These are phyloP conservation scores for Ophiobolus disseminans DNA, from an alignment of 2,329 filamentous ascomycete species.

Conservation along the genomic window DNA sequence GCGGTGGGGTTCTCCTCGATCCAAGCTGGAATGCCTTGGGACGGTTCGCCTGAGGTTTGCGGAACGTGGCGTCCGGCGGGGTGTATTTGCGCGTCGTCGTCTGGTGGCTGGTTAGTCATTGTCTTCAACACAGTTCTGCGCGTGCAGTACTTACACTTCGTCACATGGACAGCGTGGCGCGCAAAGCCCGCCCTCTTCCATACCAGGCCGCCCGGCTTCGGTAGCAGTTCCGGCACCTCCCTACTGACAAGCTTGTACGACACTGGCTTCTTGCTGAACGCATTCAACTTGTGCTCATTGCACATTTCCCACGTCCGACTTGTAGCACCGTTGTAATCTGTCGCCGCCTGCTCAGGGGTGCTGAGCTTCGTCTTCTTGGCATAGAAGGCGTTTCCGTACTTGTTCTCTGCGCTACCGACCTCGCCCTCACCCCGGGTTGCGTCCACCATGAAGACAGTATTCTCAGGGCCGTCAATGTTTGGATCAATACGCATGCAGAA, in stretches of 20 bases:
- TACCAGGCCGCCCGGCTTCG: conserved; percentile 80
- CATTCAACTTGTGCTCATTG: conserved; percentile 84
- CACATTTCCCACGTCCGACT: conserved; percentile 89
- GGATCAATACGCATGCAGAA: conserved; percentile 90
- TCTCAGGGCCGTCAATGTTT: conserved; percentile 83
- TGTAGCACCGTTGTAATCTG: conserved; percentile 81
- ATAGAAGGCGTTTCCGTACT: conserved; percentile 89
- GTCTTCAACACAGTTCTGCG: neutral
- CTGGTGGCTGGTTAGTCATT: conserved; percentile 51
- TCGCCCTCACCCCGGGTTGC: conserved; percentile 73
- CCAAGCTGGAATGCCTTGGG: conserved; percentile 76
- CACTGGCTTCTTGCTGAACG: conserved; percentile 82
- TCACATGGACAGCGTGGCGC: conserved; percentile 85
- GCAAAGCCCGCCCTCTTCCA: conserved; percentile 92
- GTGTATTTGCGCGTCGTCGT: conserved; percentile 81
- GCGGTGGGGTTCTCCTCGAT: conserved; percentile 71
- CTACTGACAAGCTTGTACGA: conserved; percentile 90
- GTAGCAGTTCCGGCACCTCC: conserved; percentile 79
- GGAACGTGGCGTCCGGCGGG: conserved; percentile 87
- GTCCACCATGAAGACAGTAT: conserved; percentile 86
- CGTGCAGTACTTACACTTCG: conserved; percentile 71
- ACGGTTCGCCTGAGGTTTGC: conserved; percentile 82
- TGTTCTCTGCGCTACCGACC: conserved; percentile 82
- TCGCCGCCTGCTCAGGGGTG: conserved; percentile 71
- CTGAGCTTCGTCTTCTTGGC: conserved; percentile 81